A percentile compares a stretch with the other conserved stretches of the same genome.
Conservation (phyloP, 352 stramenopile species). For the Achlya hypogyna region DNA sequence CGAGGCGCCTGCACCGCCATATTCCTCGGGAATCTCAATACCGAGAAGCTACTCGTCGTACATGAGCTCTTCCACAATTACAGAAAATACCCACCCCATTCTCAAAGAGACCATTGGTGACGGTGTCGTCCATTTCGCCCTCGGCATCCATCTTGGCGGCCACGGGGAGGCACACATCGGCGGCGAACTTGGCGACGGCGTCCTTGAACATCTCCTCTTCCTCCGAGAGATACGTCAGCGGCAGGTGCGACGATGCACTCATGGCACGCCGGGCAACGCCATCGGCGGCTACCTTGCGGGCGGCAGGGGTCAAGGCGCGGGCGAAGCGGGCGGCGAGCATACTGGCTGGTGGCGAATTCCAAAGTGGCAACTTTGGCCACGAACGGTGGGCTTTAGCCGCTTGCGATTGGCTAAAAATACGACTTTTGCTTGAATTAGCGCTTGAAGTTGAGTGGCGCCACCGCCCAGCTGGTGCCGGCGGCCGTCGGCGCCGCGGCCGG, state of each 20-base stretch:
- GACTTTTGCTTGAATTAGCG: neutral
- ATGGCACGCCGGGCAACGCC: neutral
- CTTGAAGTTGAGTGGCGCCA: slow-evolving; percentile 1
- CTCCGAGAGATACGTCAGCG: slow-evolving; percentile 50
- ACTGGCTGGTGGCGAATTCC: neutral
- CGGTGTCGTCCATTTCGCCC: slow-evolving; percentile 81
- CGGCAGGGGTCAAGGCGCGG: neutral
- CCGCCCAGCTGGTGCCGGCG: neutral
- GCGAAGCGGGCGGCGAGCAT: slow-evolving; percentile 2
- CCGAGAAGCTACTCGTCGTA: slow-evolving; percentile 81
- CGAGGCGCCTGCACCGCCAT: slow-evolving; percentile 85
- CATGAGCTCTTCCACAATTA: neutral
- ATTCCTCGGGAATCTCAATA: slow-evolving; percentile 92
- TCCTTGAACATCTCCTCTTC: slow-evolving; percentile 68
- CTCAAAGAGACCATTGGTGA: slow-evolving; percentile 90
- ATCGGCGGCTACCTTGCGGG: neutral
- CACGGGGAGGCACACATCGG: slow-evolving; percentile 72
- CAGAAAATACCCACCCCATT: slow-evolving; percentile 51
- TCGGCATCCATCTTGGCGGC: slow-evolving; percentile 91
- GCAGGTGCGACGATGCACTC: slow-evolving; percentile 19
- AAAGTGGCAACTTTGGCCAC: no score
- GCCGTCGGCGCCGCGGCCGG: neutral
- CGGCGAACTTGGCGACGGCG: slow-evolving; percentile 76
- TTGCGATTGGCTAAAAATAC: slow-evolving; percentile 13
- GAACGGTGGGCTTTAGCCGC: no score